Percentiles rank a stretch among this genome's conserved stretches.
Evolutionary conservation across 306 rosid genomes (phyloP).

Genomic region (Vicia sativa): DNA sequence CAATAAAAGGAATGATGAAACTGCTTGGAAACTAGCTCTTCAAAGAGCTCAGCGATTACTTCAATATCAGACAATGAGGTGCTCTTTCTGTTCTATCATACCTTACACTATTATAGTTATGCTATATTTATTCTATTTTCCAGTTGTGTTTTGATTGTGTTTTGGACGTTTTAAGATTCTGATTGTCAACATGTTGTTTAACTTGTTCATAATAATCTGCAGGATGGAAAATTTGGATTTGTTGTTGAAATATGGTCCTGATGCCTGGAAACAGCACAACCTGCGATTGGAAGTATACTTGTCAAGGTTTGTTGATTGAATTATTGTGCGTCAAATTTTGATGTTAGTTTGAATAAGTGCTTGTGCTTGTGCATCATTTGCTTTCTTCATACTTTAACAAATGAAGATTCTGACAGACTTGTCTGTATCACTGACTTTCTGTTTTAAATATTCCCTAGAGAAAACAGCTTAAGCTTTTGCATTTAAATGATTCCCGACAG

Average conservation of each 20-base stretch:
- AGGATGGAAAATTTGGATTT: constrained; percentile 93
- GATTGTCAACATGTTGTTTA: constrained; percentile 11
- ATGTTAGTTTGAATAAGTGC: neutral
- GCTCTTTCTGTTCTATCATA: neutral
- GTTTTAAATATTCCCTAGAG: neutral
- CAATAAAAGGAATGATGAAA: constrained; percentile 73
- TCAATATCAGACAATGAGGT: constrained; percentile 79
- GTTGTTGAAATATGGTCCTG: constrained; percentile 80
- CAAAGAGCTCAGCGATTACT: constrained; percentile 73
- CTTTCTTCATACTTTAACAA: neutral
- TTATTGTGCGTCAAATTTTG: neutral
- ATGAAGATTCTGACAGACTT: neutral
- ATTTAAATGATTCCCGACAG: neutral
- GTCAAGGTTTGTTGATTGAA: constrained; percentile 57
- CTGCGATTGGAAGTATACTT: constrained; percentile 70
- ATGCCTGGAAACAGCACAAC: constrained; percentile 86
- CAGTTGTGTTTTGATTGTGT: neutral
- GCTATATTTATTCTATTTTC: constrained; percentile 11
- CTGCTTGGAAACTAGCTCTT: constrained; percentile 84
- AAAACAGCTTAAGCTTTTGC: neutral
- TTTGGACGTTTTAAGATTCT: constrained; percentile 1
- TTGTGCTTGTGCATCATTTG: neutral
- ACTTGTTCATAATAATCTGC: constrained; percentile 35
- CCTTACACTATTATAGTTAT: neutral
- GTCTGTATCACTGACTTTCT: constrained; percentile 5